A percentile compares a stretch with the other conserved stretches of the same genome.
These are phyloP conservation scores for Mycothermus thermophilus DNA, from an alignment of 495 filamentous ascomycete species.

Conservation along the genomic window DNA sequence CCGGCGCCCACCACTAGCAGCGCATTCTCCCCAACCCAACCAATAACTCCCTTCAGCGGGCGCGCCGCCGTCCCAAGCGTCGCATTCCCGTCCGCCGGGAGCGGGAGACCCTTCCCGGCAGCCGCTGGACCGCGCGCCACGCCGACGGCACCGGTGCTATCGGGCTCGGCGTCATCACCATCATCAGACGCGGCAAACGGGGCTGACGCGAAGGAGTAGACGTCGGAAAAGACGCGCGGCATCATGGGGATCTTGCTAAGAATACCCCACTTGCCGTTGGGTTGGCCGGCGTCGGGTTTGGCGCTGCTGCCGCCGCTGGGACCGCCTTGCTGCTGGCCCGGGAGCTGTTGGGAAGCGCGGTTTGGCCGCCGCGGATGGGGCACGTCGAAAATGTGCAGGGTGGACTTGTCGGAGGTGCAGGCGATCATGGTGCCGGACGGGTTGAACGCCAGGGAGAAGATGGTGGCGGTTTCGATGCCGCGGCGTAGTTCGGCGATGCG, in stretches of 20 bases:
- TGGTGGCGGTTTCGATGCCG: constrained; percentile 73
- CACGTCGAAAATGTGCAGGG: constrained; percentile 80
- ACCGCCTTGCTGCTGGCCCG: background rate
- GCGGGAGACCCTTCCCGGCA: no score
- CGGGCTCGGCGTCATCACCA: constrained; percentile 52
- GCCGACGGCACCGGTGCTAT: background rate
- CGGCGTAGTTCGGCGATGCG: constrained; percentile 72
- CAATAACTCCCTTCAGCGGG: constrained; percentile 61
- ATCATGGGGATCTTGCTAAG: constrained; percentile 64
- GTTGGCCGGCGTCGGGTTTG: constrained; percentile 19
- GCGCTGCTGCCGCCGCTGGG: background rate
- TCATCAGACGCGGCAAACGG: constrained; percentile 47
- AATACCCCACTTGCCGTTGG: constrained; percentile 64
- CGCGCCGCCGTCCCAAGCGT: constrained; percentile 35
- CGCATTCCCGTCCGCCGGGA: constrained; percentile 23
- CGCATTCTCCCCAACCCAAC: constrained; percentile 56
- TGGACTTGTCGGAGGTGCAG: constrained; percentile 94
- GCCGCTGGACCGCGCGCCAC: no score
- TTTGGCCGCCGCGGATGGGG: constrained; percentile 47
- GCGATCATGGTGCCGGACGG: constrained; percentile 66
- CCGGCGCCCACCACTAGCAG: constrained; percentile 72
- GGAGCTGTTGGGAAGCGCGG: constrained; percentile 42
- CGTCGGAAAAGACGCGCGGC: constrained; percentile 67
- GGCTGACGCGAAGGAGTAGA: constrained; percentile 62
- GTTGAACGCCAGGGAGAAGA: constrained; percentile 79